These are phyloP conservation scores for Amphicarpaea edgeworthii DNA, from an alignment of 306 rosid species.

Conservation along the genomic window DNA sequence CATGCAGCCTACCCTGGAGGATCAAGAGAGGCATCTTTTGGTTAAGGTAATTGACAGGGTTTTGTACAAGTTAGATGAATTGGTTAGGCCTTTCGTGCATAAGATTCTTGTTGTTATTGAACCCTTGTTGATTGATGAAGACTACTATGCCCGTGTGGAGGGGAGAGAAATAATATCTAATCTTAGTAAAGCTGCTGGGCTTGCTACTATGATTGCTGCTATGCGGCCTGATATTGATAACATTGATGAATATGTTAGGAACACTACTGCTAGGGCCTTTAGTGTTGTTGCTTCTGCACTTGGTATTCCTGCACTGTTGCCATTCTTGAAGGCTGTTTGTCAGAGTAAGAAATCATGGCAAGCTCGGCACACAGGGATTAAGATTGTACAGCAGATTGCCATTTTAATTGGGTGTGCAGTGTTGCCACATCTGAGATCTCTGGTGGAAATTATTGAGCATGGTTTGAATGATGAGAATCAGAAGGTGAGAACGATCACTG, in stretches of 20 bases:
- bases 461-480: conserved; percentile 95
- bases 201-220: conserved; percentile 99
- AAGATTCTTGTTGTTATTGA: conserved; percentile 98
- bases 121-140: conserved; percentile 94
- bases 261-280: conserved; percentile 94
- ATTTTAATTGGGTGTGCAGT: conserved; percentile 96
- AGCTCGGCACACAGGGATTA: conserved; percentile 95
- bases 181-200: conserved; percentile 97
- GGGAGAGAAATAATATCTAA: conserved; percentile 96
- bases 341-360: conserved; percentile 99
- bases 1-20: conserved; percentile 55
- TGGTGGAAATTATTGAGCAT: conserved; percentile 90
- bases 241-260: conserved; percentile 92
- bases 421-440: conserved; percentile 86
- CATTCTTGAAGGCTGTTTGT: conserved; percentile 94
- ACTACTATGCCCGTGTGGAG: conserved; percentile 95
- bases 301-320: conserved; percentile 93
- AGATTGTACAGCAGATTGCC: conserved; percentile 98
- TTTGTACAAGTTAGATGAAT: conserved; percentile 91
- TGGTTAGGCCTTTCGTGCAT: conserved; percentile 95
- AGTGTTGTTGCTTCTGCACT: conserved; percentile 98
- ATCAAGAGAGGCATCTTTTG: conserved; percentile 53
- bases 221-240: conserved; percentile 99
- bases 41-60: conserved; percentile 74
- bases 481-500: conserved; percentile 95